Evolutionary conservation across 2,329 filamentous ascomycete genomes (phyloP), one percentile per base, ranked within the genome.

Genomic region (Phialophora macrospora): DNA sequence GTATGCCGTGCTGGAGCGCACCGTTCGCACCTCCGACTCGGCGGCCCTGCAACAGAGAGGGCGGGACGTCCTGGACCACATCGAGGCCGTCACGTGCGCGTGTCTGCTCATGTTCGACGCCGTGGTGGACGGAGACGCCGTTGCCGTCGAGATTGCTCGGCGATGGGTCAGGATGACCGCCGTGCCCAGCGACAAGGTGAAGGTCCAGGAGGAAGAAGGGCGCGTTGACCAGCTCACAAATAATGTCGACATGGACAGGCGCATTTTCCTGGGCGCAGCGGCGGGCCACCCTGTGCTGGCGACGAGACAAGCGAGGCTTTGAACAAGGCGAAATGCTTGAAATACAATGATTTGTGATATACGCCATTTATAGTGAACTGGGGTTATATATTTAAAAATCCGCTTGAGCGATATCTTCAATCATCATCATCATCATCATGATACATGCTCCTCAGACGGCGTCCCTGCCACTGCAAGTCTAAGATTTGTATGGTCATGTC

Each of bases 21-120:
- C 58, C 48, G 63, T 69, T n/a, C 49, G 62, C 22, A 28, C 30
- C 11, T 14, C 46, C 26, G 32, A 51, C 57, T 34, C 44, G 26
- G 28, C 55, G 3, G 48, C 62, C 20, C 55, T 69, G n/a, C 64
- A 62, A 8, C 64, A 65, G 20, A 60, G 62, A 3, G 67, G 69
- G 14, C 54, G 69, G 44, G 61, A 55, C 26, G 46, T 71, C 7
- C 63, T 69, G 11, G 63, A 61, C 4, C 60, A 66, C 38, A 51
- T 71, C 55, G 69, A 69, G 55, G 69, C 65, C 44, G 65, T 81
- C 7, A 73, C 78, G 0, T 72, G 73, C 49, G 75, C 74, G 7
- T 68, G 74, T 2, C 70, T 80, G 48, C 70, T 82, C 22, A 71
- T 77, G 11, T 72, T 75, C 26, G 80, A 81, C 71, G 77, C 77